phyloP scores from a whole-genome alignment of 2,329 filamentous ascomycete species.

The Pyrenophora tritici-repentis region DNA sequence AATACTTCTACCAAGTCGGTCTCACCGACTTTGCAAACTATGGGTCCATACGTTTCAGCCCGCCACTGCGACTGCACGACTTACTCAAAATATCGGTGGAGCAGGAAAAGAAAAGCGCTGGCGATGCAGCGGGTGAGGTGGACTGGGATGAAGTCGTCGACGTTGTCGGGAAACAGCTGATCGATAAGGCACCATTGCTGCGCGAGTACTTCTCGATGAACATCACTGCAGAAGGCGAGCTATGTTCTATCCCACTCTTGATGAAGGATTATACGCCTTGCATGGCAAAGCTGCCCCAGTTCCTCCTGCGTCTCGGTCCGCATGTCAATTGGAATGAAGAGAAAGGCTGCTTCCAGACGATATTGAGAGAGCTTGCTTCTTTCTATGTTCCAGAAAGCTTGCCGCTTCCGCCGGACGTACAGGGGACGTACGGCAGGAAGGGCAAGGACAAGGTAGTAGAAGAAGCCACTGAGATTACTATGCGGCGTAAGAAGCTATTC shows the following conservation, averaged over 20 bases:
- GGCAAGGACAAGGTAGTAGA: slow-evolving; percentile 26
- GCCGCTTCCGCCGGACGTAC: slow-evolving; percentile 54
- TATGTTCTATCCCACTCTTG: slow-evolving; percentile 80
- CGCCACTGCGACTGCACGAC: slow-evolving; percentile 71
- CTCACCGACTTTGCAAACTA: slow-evolving; percentile 97
- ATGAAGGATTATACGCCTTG: slow-evolving; percentile 87
- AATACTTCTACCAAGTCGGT: slow-evolving; percentile 95
- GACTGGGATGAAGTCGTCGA: slow-evolving; percentile 70
- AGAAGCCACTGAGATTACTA: slow-evolving; percentile 50
- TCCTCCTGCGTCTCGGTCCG: slow-evolving; percentile 85
- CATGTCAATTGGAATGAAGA: slow-evolving; percentile 87
- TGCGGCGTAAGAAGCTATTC: slow-evolving; percentile 69
- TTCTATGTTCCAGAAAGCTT: slow-evolving; percentile 91
- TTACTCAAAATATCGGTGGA: slow-evolving; percentile 75
- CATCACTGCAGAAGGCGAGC: slow-evolving; percentile 75
- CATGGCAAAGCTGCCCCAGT: slow-evolving; percentile 83
- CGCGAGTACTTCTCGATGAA: slow-evolving; percentile 90
- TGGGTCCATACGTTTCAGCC: slow-evolving; percentile 78
- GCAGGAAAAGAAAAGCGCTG: slow-evolving; percentile 63
- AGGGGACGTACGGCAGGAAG: slow-evolving; percentile 49
- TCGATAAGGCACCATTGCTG: slow-evolving; percentile 82
- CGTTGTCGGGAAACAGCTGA: slow-evolving; percentile 68
- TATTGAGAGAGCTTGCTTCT: slow-evolving; percentile 82
- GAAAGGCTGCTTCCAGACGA: slow-evolving; percentile 80
- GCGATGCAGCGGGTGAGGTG: slow-evolving; percentile 57